Evolutionary conservation across 257 asterid species (phyloP).

Genomic region (Thymus mandschuricus): DNA sequence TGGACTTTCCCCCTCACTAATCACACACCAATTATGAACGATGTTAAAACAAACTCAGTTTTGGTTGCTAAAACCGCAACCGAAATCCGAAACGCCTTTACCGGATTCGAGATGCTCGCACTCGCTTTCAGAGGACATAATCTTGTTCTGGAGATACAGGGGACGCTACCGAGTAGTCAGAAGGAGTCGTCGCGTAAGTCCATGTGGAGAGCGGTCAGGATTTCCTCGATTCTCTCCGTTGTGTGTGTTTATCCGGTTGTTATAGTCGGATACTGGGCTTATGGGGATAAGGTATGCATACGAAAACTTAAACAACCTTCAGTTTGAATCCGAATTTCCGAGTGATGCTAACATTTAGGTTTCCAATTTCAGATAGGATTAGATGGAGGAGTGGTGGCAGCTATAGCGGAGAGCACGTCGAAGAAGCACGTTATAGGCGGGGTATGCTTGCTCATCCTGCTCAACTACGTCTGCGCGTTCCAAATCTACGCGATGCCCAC

Average conservation of each 20-base stretch:
- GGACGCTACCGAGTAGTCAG: conserved; percentile 58
- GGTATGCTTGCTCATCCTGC: conserved; percentile 41
- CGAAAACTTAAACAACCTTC: too few species aligned
- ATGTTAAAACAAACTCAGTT: not conserved
- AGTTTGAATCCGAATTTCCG: too few species aligned
- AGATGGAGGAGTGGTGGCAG: conserved; percentile 46
- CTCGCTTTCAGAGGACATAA: conserved; percentile 80
- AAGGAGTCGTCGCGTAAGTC: conserved; percentile 37
- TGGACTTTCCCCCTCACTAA: conserved; percentile 49
- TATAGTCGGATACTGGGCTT: conserved; percentile 68
- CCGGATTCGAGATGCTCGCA: conserved; percentile 51
- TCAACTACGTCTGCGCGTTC: conserved; percentile 56
- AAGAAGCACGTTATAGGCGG: conserved; percentile 37
- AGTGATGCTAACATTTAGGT: not conserved
- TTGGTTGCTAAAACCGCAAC: not conserved
- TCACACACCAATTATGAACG: conserved; percentile 6
- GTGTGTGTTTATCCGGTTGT: conserved; percentile 60
- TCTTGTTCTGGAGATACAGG: conserved; percentile 77
- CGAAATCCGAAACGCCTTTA: conserved; percentile 43
- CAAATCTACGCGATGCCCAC: conserved; percentile 74
- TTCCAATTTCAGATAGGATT: conserved; percentile 36
- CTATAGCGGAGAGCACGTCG: conserved; percentile 42
- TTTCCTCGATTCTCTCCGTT: conserved; percentile 46
- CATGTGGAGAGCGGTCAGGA: conserved; percentile 70
- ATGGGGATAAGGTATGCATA: conserved; percentile 48